Conservation (phyloP, 805 yeast genomes). For the Schwanniomyces pseudopolymorphus region DNA sequence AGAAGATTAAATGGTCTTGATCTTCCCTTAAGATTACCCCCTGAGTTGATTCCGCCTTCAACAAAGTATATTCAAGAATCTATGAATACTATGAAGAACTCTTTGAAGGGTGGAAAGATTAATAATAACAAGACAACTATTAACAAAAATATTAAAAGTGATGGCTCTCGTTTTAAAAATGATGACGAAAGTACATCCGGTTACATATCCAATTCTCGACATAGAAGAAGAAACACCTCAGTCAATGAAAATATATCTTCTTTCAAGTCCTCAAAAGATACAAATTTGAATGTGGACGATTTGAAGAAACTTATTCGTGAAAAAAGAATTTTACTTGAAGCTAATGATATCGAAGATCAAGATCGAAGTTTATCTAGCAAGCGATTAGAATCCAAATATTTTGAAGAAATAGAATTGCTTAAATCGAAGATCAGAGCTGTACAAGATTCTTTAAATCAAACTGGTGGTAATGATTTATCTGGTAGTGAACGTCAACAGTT, state of each 20-base stretch:
- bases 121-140: constrained; percentile 9
- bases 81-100: constrained; percentile 67
- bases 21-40: constrained; percentile 80
- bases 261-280: constrained; percentile 21
- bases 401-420: constrained; percentile 60
- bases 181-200: constrained; percentile 62
- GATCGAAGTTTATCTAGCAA: constrained; percentile 34
- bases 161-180: constrained; percentile 53
- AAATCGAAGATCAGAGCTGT: constrained; percentile 56
- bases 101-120: constrained; percentile 43
- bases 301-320: constrained; percentile 68
- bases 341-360: constrained; percentile 66
- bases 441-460: constrained; percentile 38
- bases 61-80: constrained; percentile 70
- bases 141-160: constrained; percentile 25
- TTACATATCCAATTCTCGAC: constrained; percentile 69
- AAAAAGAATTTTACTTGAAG: constrained; percentile 67
- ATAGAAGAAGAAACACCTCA: constrained; percentile 39
- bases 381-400: constrained; percentile 38
- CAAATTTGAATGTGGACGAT: constrained; percentile 48
- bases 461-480: constrained; percentile 30
- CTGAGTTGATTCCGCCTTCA: constrained; percentile 87
- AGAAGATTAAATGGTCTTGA: constrained; percentile 85
- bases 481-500: constrained; percentile 50
- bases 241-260: constrained; percentile 9